phyloP scores from a whole-genome alignment of 345 rosid species.

The Lumnitzera littorea region DNA sequence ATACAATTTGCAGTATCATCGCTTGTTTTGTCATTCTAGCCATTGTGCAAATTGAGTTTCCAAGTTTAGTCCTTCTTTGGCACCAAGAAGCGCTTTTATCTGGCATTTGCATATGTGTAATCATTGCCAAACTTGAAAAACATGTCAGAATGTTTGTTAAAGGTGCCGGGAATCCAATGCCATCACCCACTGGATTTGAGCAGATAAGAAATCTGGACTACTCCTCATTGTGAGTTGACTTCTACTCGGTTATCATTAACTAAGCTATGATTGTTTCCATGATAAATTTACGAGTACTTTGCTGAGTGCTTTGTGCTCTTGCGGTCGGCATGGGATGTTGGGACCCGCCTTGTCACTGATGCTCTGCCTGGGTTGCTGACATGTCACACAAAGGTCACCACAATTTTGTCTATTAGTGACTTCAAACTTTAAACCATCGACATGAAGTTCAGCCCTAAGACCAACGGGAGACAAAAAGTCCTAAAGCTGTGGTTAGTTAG shows the following conservation, averaged over 20 bases:
- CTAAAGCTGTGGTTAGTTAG: no score
- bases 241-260: conserved; percentile 14
- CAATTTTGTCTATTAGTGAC: no score
- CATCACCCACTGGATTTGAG: conserved; percentile 9
- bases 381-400: no score
- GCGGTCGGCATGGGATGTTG: no score
- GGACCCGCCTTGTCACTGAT: no score
- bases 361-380: no score
- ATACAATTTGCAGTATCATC: conserved; percentile 17
- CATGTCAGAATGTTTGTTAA: conserved; percentile 23
- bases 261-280: no score
- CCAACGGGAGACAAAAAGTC: no score
- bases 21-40: conserved; percentile 27
- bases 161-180: conserved; percentile 46
- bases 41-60: conserved; percentile 12
- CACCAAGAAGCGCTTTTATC: conserved; percentile 19
- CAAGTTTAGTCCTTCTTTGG: conserved; percentile 3
- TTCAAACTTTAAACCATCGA: no score
- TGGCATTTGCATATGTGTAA: conserved; percentile 13
- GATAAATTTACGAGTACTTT: no score
- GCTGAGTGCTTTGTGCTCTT: no score
- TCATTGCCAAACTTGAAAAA: conserved; percentile 33
- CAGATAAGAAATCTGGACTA: conserved; percentile 25
- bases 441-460: no score
- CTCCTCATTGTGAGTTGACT: conserved; percentile 45